A percentile compares a stretch with the other conserved stretches of the same genome.
phyloP scores from a whole-genome alignment of 495 filamentous ascomycete species.

The Aeminium ludgeri region DNA sequence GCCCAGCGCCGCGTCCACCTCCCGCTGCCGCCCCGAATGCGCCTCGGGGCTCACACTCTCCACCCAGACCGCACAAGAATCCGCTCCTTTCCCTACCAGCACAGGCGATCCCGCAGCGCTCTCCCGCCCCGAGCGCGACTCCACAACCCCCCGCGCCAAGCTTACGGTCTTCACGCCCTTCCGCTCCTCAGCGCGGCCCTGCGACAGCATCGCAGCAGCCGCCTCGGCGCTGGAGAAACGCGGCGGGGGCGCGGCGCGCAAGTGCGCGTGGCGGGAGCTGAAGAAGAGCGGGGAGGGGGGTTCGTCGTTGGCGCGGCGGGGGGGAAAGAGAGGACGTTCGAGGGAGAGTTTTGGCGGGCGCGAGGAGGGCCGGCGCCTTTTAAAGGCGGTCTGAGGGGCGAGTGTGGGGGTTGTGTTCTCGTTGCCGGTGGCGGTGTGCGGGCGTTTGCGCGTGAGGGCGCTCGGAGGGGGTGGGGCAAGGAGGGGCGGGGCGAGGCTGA shows the following conservation, averaged over 20 bases:
- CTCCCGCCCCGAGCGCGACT: conserved; percentile 22
- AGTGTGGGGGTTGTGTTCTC: too few species aligned
- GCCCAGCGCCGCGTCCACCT: background rate
- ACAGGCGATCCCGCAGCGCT: background rate
- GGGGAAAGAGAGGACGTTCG: background rate
- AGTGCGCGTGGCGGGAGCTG: conserved; percentile 30
- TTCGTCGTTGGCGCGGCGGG: background rate
- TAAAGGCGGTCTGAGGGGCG: too few species aligned
- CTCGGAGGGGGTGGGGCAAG: background rate
- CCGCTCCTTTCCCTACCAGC: too few species aligned
- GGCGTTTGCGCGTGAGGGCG: background rate
- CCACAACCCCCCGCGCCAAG: conserved; percentile 41
- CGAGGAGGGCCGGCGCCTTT: background rate
- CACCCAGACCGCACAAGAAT: too few species aligned
- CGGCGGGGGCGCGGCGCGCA: conserved; percentile 31
- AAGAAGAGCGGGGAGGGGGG: conserved; percentile 43
- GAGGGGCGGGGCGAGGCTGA: background rate
- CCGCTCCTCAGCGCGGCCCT: conserved; percentile 35
- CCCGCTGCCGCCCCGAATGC: too few species aligned
- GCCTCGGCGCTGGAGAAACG: conserved; percentile 39
- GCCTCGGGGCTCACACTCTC: too few species aligned
- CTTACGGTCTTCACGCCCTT: conserved; percentile 42
- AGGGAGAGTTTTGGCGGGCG: background rate
- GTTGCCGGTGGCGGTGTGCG: too few species aligned
- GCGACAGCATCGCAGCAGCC: conserved; percentile 42